These are phyloP conservation scores for Fusarium heterosporum DNA, from an alignment of 2,329 filamentous ascomycete species.

Conservation along the genomic window DNA sequence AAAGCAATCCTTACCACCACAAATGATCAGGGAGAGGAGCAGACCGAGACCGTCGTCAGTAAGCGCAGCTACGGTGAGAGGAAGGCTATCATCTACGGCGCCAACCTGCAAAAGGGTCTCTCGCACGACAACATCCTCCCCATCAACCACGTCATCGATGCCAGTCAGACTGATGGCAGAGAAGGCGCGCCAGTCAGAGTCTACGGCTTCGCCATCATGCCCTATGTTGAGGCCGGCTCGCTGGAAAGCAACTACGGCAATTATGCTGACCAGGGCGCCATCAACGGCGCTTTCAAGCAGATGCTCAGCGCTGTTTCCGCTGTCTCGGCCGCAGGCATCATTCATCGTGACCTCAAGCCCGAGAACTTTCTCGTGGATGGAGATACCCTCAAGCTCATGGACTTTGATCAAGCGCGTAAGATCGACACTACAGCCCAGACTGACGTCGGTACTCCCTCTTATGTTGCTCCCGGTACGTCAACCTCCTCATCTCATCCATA, in stretches of 20 bases:
- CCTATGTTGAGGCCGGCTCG: slow-evolving; percentile 11
- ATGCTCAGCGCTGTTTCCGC: slow-evolving; percentile 23
- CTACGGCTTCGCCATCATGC: slow-evolving; percentile 22
- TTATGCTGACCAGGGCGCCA: slow-evolving; percentile 1
- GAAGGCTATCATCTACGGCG: slow-evolving; percentile 7
- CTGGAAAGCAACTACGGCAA: slow-evolving; percentile 8
- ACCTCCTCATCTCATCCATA: rapidly evolving
- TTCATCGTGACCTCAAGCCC: slow-evolving; percentile 23
- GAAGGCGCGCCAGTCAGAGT: neutral
- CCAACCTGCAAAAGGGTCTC: neutral
- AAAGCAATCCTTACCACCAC: slow-evolving; percentile 6
- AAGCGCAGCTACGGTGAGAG: slow-evolving; percentile 16
- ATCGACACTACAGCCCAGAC: neutral
- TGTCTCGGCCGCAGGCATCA: slow-evolving; percentile 13
- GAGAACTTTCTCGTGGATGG: slow-evolving; percentile 32
- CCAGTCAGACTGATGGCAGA: neutral
- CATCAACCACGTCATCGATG: neutral
- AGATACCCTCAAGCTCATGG: slow-evolving; percentile 23
- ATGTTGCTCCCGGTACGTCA: slow-evolving; percentile 13
- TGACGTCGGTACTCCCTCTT: slow-evolving; percentile 19
- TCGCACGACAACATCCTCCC: slow-evolving; percentile 14
- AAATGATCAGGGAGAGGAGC: neutral
- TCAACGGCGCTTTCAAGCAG: slow-evolving; percentile 19
- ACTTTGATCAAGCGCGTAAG: slow-evolving; percentile 22
- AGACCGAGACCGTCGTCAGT: slow-evolving; percentile 7